phyloP scores from a whole-genome alignment of 192 early-diverging fungal species.

The Funneliformis geosporum region DNA sequence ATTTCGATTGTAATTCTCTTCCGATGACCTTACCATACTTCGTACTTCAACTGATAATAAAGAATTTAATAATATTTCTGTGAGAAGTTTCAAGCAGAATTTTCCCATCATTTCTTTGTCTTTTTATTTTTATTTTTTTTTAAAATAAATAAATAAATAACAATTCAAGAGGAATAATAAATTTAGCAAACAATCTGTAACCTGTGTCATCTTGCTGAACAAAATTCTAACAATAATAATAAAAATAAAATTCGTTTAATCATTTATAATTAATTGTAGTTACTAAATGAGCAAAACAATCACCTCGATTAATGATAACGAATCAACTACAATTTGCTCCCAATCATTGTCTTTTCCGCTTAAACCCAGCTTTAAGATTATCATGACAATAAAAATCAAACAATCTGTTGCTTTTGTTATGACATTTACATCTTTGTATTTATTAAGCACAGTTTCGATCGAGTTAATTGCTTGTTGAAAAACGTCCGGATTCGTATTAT shows the following conservation, averaged over 20 bases:
- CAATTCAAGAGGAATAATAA: not conserved
- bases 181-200: not conserved
- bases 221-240: constrained; percentile 1
- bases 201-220: not conserved
- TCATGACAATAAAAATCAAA: not conserved
- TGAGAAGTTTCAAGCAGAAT: not conserved
- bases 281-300: not conserved
- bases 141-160: not conserved
- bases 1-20: not conserved
- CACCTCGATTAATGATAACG: constrained; percentile 14
- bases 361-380: not conserved
- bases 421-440: not conserved
- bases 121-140: not conserved
- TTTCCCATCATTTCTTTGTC: not conserved
- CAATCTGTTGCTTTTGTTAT: not conserved
- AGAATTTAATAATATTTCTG: constrained; percentile 7
- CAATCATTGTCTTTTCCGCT: constrained; percentile 9
- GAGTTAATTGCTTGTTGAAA: not conserved
- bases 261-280: not conserved
- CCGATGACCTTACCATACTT: not conserved
- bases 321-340: constrained; percentile 19
- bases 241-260: not conserved
- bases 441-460: not conserved
- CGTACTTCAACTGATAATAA: not conserved
- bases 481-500: not conserved